A percentile compares a stretch with the other conserved stretches of the same genome.
Conservation (phyloP, 2,329 filamentous ascomycete species). For the Fusarium denticulatum region DNA sequence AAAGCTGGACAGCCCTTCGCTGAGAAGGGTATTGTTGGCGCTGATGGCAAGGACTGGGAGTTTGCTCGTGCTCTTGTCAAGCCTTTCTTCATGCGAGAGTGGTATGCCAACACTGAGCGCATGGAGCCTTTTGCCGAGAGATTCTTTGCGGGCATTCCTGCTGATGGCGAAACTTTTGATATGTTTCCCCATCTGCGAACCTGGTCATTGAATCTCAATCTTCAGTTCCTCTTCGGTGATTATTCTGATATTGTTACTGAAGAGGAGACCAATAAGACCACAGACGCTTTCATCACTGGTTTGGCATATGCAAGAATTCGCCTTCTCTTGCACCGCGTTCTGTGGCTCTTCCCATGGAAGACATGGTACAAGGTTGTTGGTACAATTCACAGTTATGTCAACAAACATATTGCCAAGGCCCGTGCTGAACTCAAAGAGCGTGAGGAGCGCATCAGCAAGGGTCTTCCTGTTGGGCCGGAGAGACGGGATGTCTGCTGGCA, state of each 20-base stretch:
- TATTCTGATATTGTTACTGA: not conserved
- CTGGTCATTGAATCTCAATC: not conserved
- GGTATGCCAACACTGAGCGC: not conserved
- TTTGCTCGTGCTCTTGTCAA: not conserved
- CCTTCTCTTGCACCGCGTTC: not conserved
- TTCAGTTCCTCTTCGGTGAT: not conserved
- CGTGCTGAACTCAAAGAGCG: constrained; percentile 7
- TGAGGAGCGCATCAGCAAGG: not conserved
- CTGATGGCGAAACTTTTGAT: not conserved
- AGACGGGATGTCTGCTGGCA: constrained; percentile 5
- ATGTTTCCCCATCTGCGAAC: not conserved
- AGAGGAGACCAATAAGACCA: not conserved
- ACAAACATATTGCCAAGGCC: constrained; percentile 3
- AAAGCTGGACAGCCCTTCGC: constrained; percentile 8
- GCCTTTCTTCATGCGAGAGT: constrained; percentile 4
- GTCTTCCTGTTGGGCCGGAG: constrained; percentile 1
- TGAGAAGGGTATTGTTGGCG: not conserved
- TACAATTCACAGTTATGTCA: constrained; percentile 7
- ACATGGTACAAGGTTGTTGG: constrained; percentile 2
- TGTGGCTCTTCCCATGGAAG: constrained; percentile 8
- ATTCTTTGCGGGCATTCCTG: not conserved
- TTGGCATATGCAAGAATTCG: not conserved
- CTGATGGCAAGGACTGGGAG: constrained; percentile 10
- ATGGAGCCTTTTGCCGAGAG: not conserved
- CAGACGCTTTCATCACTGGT: not conserved